A percentile compares a stretch with the other conserved stretches of the same genome.
Conservation (phyloP, 1,284 basidiomycete species). For the Apiotrichum gamsii region DNA sequence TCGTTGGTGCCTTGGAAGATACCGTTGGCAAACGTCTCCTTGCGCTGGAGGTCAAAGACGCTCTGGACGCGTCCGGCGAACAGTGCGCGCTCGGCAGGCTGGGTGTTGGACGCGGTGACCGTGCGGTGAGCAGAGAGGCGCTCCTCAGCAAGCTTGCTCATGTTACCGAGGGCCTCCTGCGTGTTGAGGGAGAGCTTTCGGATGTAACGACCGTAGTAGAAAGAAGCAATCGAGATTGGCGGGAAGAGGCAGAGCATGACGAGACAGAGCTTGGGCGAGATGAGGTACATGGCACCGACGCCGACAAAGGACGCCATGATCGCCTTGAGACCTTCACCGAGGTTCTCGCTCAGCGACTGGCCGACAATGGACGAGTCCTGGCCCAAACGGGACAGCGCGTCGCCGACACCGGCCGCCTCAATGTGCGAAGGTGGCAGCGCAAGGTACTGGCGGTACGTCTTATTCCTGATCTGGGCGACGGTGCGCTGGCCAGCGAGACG, state of each 20-base stretch:
- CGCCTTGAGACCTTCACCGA: conserved; percentile 45
- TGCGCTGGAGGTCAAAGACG: conserved; percentile 42
- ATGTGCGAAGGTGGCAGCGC: conserved; percentile 44
- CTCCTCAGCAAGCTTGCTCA: conserved; percentile 45
- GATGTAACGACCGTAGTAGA: conserved; percentile 45
- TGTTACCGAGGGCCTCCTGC: conserved; percentile 44
- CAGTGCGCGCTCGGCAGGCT: conserved; percentile 31
- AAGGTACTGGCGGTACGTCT: conserved; percentile 44
- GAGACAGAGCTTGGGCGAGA: conserved; percentile 40
- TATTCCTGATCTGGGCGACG: conserved; percentile 40
- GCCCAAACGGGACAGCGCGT: conserved; percentile 43
- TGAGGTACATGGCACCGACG: conserved; percentile 43
- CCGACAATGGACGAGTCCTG: conserved; percentile 46
- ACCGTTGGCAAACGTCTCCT: conserved; percentile 45
- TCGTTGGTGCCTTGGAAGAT: conserved; percentile 43
- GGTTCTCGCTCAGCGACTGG: conserved; percentile 41
- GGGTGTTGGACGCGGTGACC: conserved; percentile 43
- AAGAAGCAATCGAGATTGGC: conserved; percentile 44
- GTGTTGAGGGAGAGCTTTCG: conserved; percentile 42
- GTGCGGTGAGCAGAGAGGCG: conserved; percentile 44
- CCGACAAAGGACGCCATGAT: conserved; percentile 40
- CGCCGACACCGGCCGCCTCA: conserved; percentile 41
- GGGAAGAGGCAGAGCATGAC: conserved; percentile 45
- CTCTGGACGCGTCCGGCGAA: conserved; percentile 38
- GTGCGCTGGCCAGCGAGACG: conserved; percentile 44